Percentiles rank a stretch among this genome's conserved stretches.
Evolutionary conservation across 495 filamentous ascomycete genomes (phyloP).

Genomic region (Jackrogersella multiformis): DNA sequence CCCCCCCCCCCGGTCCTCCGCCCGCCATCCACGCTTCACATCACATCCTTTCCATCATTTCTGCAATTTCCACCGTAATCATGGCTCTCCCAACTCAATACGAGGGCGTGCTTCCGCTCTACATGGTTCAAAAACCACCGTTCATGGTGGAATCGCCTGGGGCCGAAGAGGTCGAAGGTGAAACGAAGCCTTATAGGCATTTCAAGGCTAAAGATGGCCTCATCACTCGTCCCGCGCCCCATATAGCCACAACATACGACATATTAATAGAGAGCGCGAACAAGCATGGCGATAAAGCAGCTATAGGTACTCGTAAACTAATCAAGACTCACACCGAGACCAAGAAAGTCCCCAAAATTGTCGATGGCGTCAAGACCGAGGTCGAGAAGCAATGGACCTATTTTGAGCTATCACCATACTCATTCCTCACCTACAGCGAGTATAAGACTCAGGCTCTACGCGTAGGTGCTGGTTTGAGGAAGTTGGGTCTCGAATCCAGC

Average conservation of each 20-base stretch:
- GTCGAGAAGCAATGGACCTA: slow-evolving; percentile 75
- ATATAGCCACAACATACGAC: slow-evolving; percentile 67
- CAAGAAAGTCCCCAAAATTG: slow-evolving; percentile 73
- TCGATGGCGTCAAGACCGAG: slow-evolving; percentile 68
- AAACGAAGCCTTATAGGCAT: slow-evolving; percentile 71
- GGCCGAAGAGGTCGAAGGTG: slow-evolving; percentile 61
- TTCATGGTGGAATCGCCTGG: slow-evolving; percentile 65
- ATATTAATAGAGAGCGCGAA: slow-evolving; percentile 62
- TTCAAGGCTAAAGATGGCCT: slow-evolving; percentile 63
- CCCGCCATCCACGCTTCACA: slow-evolving; percentile 9
- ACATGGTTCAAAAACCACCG: slow-evolving; percentile 59
- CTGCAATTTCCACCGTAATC: neutral
- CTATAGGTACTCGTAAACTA: slow-evolving; percentile 66
- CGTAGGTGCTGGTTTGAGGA: slow-evolving; percentile 65
- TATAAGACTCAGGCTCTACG: slow-evolving; percentile 63
- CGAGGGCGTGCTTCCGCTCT: slow-evolving; percentile 51
- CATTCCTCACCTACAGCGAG: slow-evolving; percentile 68
- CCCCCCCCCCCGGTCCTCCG: no score
- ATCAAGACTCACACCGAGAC: slow-evolving; percentile 67
- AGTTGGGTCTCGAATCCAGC: slow-evolving; percentile 60
- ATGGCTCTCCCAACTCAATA: slow-evolving; percentile 48
- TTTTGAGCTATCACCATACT: slow-evolving; percentile 70
- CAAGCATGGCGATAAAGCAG: slow-evolving; percentile 64
- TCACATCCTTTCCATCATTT: slow-evolving; percentile 4
- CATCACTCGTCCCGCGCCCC: slow-evolving; percentile 57